Percentiles rank a stretch among this genome's conserved stretches.
These are phyloP conservation scores for Litchi chinensis DNA, from an alignment of 345 rosid genomes.

Conservation along the genomic window DNA sequence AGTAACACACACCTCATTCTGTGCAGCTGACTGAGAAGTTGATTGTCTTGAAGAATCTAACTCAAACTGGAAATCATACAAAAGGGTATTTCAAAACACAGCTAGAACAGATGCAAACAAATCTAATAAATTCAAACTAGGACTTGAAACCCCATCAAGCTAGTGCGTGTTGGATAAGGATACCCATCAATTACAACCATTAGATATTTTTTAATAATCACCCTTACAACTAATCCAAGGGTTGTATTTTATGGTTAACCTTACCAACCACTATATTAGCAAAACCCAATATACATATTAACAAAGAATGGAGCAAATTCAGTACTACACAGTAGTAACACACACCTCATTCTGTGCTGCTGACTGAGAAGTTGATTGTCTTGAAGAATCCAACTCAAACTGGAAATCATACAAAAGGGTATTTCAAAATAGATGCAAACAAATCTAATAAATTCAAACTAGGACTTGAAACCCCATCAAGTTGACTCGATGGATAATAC, in stretches of 20 bases:
- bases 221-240: no score
- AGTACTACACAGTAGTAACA: not conserved
- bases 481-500: not conserved
- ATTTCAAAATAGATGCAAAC: not conserved
- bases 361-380: slow-evolving; percentile 54
- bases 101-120: not conserved
- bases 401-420: slow-evolving; percentile 23
- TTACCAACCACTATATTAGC: no score
- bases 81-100: not conserved
- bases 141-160: not conserved
- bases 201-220: no score
- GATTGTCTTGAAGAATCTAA: slow-evolving; percentile 56
- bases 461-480: not conserved
- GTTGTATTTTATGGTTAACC: no score
- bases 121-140: no score
- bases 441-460: no score
- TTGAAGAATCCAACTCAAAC: slow-evolving; percentile 61
- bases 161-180: not conserved
- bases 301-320: not conserved
- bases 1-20: slow-evolving; percentile 30
- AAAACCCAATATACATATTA: no score
- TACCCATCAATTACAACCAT: no score
- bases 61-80: slow-evolving; percentile 48
- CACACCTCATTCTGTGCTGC: slow-evolving; percentile 35
- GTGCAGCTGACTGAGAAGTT: slow-evolving; percentile 42